Conservation (phyloP, 1,139 yeast species). For the Geotrichum australiense region DNA sequence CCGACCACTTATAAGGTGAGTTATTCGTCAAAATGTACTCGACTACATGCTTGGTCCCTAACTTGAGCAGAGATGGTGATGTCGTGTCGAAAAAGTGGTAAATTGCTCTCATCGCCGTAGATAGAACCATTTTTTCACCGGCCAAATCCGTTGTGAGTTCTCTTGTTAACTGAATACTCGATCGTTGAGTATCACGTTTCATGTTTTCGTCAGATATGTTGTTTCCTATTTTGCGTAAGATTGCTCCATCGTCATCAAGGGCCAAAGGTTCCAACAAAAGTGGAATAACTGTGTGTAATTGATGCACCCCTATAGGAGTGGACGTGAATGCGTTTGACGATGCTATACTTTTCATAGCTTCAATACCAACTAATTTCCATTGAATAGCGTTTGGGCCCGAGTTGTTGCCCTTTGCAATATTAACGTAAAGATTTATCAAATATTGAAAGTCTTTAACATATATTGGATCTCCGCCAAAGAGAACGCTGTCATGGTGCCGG, state of each 20-base stretch:
- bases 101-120: slow-evolving; percentile 29
- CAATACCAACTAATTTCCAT: slow-evolving; percentile 45
- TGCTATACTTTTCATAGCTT: slow-evolving; percentile 42
- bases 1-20: slow-evolving; percentile 43
- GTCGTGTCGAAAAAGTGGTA: slow-evolving; percentile 37
- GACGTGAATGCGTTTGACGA: slow-evolving; percentile 39
- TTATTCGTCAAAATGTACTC: slow-evolving; percentile 28
- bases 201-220: slow-evolving; percentile 10
- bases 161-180: slow-evolving; percentile 12
- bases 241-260: slow-evolving; percentile 18
- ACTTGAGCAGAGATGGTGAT: slow-evolving; percentile 33
- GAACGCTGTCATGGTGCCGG: slow-evolving; percentile 54
- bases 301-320: slow-evolving; percentile 36
- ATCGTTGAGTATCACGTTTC: slow-evolving; percentile 10
- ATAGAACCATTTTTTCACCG: slow-evolving; percentile 19
- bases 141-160: slow-evolving; percentile 7
- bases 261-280: slow-evolving; percentile 33
- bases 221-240: slow-evolving; percentile 20
- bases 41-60: slow-evolving; percentile 33
- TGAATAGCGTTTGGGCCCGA: slow-evolving; percentile 39
- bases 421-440: slow-evolving; percentile 31
- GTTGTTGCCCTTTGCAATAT: slow-evolving; percentile 19
- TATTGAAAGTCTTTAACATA: slow-evolving; percentile 48
- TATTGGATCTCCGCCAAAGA: slow-evolving; percentile 64
- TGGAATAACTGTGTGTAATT: slow-evolving; percentile 41